These are phyloP conservation scores for Cyberlindnera suaveolens DNA, from an alignment of 805 yeast species.

Conservation along the genomic window DNA sequence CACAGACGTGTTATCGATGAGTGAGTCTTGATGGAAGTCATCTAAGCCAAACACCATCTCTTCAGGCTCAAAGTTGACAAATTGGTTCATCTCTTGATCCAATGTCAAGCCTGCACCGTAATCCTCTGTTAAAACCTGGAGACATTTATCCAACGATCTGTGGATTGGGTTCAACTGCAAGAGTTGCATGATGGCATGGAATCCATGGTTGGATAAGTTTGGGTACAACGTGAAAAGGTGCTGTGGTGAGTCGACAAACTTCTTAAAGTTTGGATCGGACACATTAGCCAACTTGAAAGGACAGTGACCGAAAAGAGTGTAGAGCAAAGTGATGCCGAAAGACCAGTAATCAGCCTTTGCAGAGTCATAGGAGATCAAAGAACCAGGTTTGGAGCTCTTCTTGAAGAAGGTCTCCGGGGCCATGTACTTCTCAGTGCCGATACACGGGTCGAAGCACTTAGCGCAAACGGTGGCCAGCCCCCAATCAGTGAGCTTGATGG, in stretches of 20 bases:
- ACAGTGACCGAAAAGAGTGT: slow-evolving; percentile 74
- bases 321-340: slow-evolving; percentile 72
- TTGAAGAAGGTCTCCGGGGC: slow-evolving; percentile 80
- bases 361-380: slow-evolving; percentile 47
- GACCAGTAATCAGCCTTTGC: slow-evolving; percentile 85
- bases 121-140: slow-evolving; percentile 35
- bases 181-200: slow-evolving; percentile 58
- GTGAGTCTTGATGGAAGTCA: background rate
- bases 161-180: slow-evolving; percentile 60
- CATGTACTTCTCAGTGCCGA: slow-evolving; percentile 88
- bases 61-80: slow-evolving; percentile 5
- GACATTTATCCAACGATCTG: slow-evolving; percentile 42
- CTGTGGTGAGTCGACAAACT: slow-evolving; percentile 63
- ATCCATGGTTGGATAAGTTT: slow-evolving; percentile 63
- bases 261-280: slow-evolving; percentile 60
- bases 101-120: slow-evolving; percentile 43
- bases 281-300: slow-evolving; percentile 74
- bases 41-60: slow-evolving; percentile 3
- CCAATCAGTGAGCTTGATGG: slow-evolving; percentile 67
- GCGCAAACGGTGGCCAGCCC: slow-evolving; percentile 48
- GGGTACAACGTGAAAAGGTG: slow-evolving; percentile 72
- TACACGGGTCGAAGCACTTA: slow-evolving; percentile 27
- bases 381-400: slow-evolving; percentile 7
- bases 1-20: background rate
- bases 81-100: slow-evolving; percentile 49